Conservation (phyloP, 495 filamentous ascomycete genomes). For the Hypoxylon perforatum region DNA sequence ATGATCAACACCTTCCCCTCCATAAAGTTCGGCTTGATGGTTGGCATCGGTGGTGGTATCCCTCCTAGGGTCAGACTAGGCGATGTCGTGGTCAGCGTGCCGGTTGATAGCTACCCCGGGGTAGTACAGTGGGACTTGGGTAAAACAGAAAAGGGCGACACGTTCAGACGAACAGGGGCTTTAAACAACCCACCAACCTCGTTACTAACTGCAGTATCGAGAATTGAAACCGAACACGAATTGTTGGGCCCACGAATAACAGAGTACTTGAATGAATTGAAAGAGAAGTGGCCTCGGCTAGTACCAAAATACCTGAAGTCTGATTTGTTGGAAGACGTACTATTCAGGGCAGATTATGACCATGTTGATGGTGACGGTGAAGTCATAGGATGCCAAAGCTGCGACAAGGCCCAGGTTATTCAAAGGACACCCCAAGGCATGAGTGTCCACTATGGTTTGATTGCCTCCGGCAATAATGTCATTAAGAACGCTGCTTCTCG, state of each 20-base stretch:
- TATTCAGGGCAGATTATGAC: neutral
- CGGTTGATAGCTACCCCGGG: slow-evolving; percentile 21
- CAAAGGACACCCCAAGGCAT: neutral
- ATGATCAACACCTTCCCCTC: slow-evolving; percentile 57
- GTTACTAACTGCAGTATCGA: slow-evolving; percentile 4
- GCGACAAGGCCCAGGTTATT: neutral
- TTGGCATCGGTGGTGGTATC: slow-evolving; percentile 60
- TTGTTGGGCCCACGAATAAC: neutral
- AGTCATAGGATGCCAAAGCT: neutral
- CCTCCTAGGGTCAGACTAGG: slow-evolving; percentile 56
- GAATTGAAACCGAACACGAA: neutral
- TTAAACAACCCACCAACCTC: slow-evolving; percentile 4
- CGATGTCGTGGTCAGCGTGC: slow-evolving; percentile 56
- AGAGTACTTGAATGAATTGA: slow-evolving; percentile 1
- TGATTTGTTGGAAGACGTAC: neutral
- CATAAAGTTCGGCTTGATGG: slow-evolving; percentile 57
- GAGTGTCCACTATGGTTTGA: slow-evolving; percentile 49
- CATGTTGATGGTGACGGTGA: neutral
- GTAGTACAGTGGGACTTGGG: slow-evolving; percentile 55
- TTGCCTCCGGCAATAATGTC: slow-evolving; percentile 53
- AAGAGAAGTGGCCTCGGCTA: neutral
- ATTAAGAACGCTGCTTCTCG: slow-evolving; percentile 38
- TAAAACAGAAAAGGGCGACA: slow-evolving; percentile 10
- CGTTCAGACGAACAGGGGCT: neutral
- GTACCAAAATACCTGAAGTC: neutral